Evolutionary conservation across 164 flowering plant genomes (phyloP), one percentile per base, ranked within the genome.

Genomic region (Euptelea pleiosperma): DNA sequence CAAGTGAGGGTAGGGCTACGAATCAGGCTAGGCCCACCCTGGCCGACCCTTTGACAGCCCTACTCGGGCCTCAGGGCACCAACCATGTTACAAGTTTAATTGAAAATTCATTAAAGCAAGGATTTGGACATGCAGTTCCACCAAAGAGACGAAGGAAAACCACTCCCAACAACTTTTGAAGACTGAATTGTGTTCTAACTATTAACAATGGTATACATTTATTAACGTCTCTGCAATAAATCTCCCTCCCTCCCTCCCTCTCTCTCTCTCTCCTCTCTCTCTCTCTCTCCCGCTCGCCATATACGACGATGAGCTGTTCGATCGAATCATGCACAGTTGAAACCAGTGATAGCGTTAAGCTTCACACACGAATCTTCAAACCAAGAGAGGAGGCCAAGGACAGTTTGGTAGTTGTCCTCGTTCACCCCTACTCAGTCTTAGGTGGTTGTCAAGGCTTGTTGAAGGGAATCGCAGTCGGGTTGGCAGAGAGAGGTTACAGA

Each of bases 391-490:
- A 25, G 10, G 56, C 19, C 59, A 58, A 57, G 57, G 73, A 68
- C 55, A 57, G 71, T 55, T 30, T 80, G 51, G 89, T 66, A 8
- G 62, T 83, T 33, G 82, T 83, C 39, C 65, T 87, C 35, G 91
- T 87, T 12, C 91, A 87, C 37, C 96, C 96, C 1, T 93, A 76
- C 70, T 74, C 95, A 0, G 61, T 92, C 8, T 50, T 90, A 66
- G 99, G 96, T n/a, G 99, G 99, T 12, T 82, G 79, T 58, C 99
- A 93, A 63, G 91, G 75, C 10, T 74, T 84, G 7, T 62, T 88
- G 63, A 90, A 66, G 57, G 97, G 97, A 21, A 85, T 93, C 2
- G 97, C 95, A 6, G 51, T 63, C 64, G 87, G 89, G 46, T 60
- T 90, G 18, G 92, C 95, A 1, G 73, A 63, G 22, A 67, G 58